These are phyloP conservation scores for Apiospora pterosperma DNA, from an alignment of 2,329 filamentous ascomycete species.

Conservation along the genomic window DNA sequence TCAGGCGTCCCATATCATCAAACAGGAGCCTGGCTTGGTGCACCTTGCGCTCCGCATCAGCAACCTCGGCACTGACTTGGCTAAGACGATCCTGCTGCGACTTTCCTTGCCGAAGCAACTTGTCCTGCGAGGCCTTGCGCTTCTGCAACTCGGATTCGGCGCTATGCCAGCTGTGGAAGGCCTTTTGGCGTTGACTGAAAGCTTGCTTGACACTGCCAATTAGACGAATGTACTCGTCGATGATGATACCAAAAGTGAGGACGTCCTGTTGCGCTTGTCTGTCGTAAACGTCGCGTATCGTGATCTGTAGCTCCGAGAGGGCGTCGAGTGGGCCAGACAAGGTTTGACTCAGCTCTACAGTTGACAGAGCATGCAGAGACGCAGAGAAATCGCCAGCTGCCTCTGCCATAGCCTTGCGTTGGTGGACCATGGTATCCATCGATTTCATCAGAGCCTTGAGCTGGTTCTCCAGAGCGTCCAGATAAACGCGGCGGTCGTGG, in stretches of 20 bases:
- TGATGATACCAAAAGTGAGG: slow-evolving; percentile 91
- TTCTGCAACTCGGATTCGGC: slow-evolving; percentile 91
- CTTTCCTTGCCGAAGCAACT: slow-evolving; percentile 89
- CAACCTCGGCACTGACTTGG: slow-evolving; percentile 88
- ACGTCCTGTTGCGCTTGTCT: slow-evolving; percentile 97
- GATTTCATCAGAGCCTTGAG: slow-evolving; percentile 87
- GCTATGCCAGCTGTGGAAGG: slow-evolving; percentile 89
- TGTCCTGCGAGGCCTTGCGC: slow-evolving; percentile 84
- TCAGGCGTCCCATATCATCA: slow-evolving; percentile 93
- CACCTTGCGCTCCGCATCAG: slow-evolving; percentile 90
- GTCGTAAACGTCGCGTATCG: slow-evolving; percentile 92
- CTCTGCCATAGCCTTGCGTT: slow-evolving; percentile 91
- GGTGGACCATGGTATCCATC: slow-evolving; percentile 86
- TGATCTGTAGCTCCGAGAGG: slow-evolving; percentile 87
- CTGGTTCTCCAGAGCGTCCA: slow-evolving; percentile 90
- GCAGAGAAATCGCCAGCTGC: slow-evolving; percentile 90
- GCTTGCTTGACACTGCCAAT: slow-evolving; percentile 94
- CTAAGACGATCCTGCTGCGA: slow-evolving; percentile 94
- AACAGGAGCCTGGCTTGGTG: slow-evolving; percentile 88
- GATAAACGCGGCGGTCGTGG: slow-evolving; percentile 90
- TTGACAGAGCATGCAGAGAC: slow-evolving; percentile 87
- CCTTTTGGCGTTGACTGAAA: slow-evolving; percentile 89
- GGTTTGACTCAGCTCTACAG: slow-evolving; percentile 85
- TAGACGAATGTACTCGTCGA: slow-evolving; percentile 95
- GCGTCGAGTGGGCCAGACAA: slow-evolving; percentile 87